A percentile compares a stretch with the other conserved stretches of the same genome.
These are phyloP conservation scores for Singerocomus inundabilis DNA, from an alignment of 1,284 basidiomycete genomes.

Conservation along the genomic window DNA sequence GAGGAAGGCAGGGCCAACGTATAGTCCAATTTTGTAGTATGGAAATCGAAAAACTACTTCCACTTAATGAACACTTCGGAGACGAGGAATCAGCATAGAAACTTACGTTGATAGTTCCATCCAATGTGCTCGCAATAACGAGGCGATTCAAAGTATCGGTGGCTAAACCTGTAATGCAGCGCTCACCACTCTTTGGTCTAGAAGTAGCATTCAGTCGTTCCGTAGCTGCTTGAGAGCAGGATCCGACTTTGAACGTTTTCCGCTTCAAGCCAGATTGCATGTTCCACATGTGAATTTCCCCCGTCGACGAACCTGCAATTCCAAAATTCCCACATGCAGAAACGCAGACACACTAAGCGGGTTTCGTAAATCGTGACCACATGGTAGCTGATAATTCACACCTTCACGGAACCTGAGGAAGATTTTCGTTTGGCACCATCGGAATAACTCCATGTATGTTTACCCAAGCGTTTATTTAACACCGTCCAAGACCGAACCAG, in stretches of 20 bases:
- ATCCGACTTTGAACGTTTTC: slow-evolving; percentile 70
- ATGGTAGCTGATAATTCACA: slow-evolving; percentile 29
- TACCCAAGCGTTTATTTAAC: slow-evolving; percentile 78
- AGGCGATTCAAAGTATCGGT: slow-evolving; percentile 84
- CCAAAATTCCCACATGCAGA: slow-evolving; percentile 97
- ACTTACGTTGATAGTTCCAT: slow-evolving; percentile 85
- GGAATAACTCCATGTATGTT: slow-evolving; percentile 59
- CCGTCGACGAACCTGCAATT: slow-evolving; percentile 77
- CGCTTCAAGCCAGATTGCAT: slow-evolving; percentile 93
- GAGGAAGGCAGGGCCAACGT: slow-evolving; percentile 69
- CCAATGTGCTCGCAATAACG: slow-evolving; percentile 82
- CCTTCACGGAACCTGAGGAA: slow-evolving; percentile 61
- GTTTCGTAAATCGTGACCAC: not conserved
- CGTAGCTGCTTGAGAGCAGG: slow-evolving; percentile 53
- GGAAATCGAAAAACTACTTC: slow-evolving; percentile 92
- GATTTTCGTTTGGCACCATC: slow-evolving; percentile 49
- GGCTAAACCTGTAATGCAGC: slow-evolving; percentile 79
- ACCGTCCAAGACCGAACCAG: slow-evolving; percentile 87
- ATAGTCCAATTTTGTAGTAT: slow-evolving; percentile 72
- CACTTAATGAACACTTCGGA: slow-evolving; percentile 5
- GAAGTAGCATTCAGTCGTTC: slow-evolving; percentile 41
- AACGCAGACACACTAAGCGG: slow-evolving; percentile 75
- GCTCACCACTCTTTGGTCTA: slow-evolving; percentile 48
- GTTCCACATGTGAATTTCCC: slow-evolving; percentile 87
- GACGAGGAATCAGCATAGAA: not conserved